Evolutionary conservation across 176 grass and related monocot genomes (phyloP).

Genomic region (Stipa capillata): DNA sequence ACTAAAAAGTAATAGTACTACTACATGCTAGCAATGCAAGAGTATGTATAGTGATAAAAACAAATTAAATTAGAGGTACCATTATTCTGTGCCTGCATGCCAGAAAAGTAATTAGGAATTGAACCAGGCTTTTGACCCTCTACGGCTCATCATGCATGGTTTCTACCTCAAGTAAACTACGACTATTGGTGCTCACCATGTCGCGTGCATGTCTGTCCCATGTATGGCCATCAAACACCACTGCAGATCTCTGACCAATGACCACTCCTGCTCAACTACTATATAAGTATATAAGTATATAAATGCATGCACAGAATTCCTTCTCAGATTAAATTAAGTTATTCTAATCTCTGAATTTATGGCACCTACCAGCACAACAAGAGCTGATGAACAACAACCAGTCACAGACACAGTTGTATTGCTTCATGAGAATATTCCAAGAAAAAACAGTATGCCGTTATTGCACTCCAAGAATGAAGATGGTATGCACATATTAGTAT

Average conservation of each 20-base stretch:
- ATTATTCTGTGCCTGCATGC: slow-evolving; percentile 38
- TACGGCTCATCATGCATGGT: slow-evolving; percentile 27
- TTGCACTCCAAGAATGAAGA: slow-evolving; percentile 24
- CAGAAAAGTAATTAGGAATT: slow-evolving; percentile 29
- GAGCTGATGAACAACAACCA: slow-evolving; percentile 2
- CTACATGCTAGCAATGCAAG: not conserved
- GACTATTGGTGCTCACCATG: slow-evolving; percentile 30
- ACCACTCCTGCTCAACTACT: not conserved
- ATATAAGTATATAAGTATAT: not conserved
- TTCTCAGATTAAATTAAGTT: not conserved
- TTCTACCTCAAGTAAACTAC: slow-evolving; percentile 26
- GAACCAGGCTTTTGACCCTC: not conserved
- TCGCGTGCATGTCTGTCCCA: slow-evolving; percentile 30
- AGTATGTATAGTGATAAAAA: not conserved
- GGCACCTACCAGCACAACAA: slow-evolving; percentile 1
- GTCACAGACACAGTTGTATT: slow-evolving; percentile 1
- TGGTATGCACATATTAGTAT: slow-evolving; percentile 3
- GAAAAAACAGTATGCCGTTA: not conserved
- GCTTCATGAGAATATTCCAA: not conserved
- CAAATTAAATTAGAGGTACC: not conserved
- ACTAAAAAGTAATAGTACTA: not conserved
- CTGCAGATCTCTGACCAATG: slow-evolving; percentile 20
- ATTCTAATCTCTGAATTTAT: not conserved
- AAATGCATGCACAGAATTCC: not conserved
- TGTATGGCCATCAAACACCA: slow-evolving; percentile 19